Percentiles rank a stretch among this genome's conserved stretches.
phyloP scores from a whole-genome alignment of 441 rosid genomes.

The Pelargonium fulgidum region DNA sequence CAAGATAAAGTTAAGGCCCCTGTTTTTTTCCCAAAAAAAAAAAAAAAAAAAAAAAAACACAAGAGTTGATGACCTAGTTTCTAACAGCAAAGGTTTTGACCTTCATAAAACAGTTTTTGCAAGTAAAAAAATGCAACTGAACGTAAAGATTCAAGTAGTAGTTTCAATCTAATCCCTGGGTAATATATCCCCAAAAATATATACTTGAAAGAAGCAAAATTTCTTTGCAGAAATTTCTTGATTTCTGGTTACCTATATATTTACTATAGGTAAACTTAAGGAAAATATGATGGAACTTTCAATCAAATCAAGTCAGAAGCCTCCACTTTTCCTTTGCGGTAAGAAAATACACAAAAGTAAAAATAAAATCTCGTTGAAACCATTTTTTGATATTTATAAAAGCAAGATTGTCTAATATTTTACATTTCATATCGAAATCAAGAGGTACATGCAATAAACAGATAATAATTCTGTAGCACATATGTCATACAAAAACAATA shows the following conservation, averaged over 20 bases:
- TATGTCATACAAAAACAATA: slow-evolving; percentile 9
- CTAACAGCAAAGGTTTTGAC: neutral
- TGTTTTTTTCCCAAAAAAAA: neutral
- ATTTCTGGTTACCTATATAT: neutral
- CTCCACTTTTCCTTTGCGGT: too few relatives aligned
- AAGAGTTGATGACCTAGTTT: neutral
- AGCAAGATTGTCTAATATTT: too few relatives aligned
- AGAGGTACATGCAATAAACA: neutral
- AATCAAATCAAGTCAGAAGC: too few relatives aligned
- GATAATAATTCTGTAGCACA: neutral
- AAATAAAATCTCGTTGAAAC: too few relatives aligned
- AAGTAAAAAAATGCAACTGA: too few relatives aligned
- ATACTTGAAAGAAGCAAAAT: neutral
- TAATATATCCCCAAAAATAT: neutral
- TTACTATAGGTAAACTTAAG: neutral
- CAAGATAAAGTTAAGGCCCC: neutral
- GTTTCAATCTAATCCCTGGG: neutral
- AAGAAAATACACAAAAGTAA: too few relatives aligned
- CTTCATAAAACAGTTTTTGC: slow-evolving; percentile 1
- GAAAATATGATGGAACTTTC: too few relatives aligned
- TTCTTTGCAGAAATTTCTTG: neutral
- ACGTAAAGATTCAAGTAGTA: neutral
- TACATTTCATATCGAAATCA: neutral
- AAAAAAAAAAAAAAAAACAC: too few relatives aligned
- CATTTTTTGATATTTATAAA: too few relatives aligned